phyloP scores from a whole-genome alignment of 306 rosid genomes.

The Crotalaria pallida region DNA sequence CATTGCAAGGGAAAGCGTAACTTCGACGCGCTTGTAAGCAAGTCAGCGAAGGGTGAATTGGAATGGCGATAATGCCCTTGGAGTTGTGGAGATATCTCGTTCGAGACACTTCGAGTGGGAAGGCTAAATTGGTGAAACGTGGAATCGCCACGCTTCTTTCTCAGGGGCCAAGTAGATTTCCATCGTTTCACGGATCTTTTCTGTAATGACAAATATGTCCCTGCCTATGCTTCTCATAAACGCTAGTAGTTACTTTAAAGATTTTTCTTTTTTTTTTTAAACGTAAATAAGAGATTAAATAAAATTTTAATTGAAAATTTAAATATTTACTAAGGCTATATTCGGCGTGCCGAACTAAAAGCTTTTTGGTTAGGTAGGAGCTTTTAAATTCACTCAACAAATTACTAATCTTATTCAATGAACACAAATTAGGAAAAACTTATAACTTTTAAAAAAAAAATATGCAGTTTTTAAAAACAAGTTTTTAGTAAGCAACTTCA shows the following conservation, averaged over 20 bases:
- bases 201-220: conserved; percentile 5
- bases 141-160: conserved; percentile 25
- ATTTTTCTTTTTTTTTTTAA: too few relatives aligned
- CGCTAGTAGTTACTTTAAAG: neutral
- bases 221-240: neutral
- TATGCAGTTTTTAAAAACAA: too few relatives aligned
- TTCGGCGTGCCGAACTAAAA: too few relatives aligned
- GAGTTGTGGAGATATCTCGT: neutral
- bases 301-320: too few relatives aligned
- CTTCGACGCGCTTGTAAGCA: conserved; percentile 10
- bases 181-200: neutral
- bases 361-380: too few relatives aligned
- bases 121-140: conserved; percentile 14
- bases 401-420: too few relatives aligned
- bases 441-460: too few relatives aligned
- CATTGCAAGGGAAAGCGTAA: neutral
- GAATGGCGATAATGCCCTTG: conserved; percentile 4
- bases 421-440: too few relatives aligned
- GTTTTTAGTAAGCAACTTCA: too few relatives aligned
- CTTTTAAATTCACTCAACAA: too few relatives aligned
- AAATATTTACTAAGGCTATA: too few relatives aligned
- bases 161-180: neutral
- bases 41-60: neutral
- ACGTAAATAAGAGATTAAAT: too few relatives aligned
- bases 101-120: neutral